phyloP scores from a whole-genome alignment of 2,329 filamentous ascomycete species.

The Phialophora verrucosa region DNA sequence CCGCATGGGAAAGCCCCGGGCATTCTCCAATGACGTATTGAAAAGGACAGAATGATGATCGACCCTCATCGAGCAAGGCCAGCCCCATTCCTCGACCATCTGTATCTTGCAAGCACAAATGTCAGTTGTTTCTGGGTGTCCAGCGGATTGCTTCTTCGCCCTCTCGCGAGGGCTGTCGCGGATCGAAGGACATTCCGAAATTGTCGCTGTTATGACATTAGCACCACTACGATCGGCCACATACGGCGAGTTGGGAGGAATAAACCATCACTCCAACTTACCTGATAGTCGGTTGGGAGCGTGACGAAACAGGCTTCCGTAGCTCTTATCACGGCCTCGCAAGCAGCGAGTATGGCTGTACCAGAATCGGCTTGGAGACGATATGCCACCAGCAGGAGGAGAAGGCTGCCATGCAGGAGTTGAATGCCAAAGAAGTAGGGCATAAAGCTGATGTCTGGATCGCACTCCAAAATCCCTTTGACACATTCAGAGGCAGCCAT shows the following conservation, averaged over 20 bases:
- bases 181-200: slow-evolving; percentile 61
- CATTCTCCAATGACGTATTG: background rate
- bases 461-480: slow-evolving; percentile 54
- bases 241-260: background rate
- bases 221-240: background rate
- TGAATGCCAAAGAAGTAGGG: slow-evolving; percentile 61
- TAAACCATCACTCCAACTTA: slow-evolving; percentile 52
- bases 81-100: slow-evolving; percentile 56
- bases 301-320: slow-evolving; percentile 60
- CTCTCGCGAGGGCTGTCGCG: slow-evolving; percentile 56
- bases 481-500: slow-evolving; percentile 56
- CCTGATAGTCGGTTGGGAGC: slow-evolving; percentile 58
- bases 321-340: slow-evolving; percentile 58
- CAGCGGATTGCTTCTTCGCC: slow-evolving; percentile 50
- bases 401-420: slow-evolving; percentile 58
- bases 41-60: background rate
- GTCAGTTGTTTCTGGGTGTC: slow-evolving; percentile 55
- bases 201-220: slow-evolving; percentile 47
- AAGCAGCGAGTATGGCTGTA: slow-evolving; percentile 52
- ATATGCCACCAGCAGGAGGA: slow-evolving; percentile 57
- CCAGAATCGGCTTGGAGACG: slow-evolving; percentile 48
- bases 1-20: no score
- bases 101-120: slow-evolving; percentile 59
- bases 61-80: slow-evolving; percentile 43
- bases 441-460: slow-evolving; percentile 60